Conservation (phyloP, 805 yeast genomes). For the Saturnispora gosingensis region DNA sequence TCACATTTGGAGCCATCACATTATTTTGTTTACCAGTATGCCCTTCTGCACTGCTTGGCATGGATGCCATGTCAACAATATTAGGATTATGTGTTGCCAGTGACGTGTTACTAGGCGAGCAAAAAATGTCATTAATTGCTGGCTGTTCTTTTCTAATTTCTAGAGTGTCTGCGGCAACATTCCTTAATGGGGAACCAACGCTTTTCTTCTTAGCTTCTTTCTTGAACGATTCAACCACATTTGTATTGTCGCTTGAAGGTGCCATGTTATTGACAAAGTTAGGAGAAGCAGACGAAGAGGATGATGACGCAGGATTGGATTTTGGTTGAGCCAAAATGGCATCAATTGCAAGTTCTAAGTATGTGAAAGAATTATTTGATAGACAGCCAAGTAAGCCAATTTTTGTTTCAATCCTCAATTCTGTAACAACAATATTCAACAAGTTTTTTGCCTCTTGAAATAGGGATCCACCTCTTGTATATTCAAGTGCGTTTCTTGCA, state of each 20-base stretch:
- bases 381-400: constrained; percentile 53
- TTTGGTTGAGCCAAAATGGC: constrained; percentile 50
- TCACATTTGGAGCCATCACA: background rate
- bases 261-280: background rate
- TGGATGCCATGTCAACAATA: background rate
- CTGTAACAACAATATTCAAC: constrained; percentile 40
- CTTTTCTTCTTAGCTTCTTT: constrained; percentile 17
- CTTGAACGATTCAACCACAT: constrained; percentile 11
- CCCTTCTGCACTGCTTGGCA: background rate
- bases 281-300: background rate
- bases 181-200: constrained; percentile 19
- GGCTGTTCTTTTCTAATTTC: constrained; percentile 3
- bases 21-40: background rate
- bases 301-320: background rate
- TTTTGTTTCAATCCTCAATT: constrained; percentile 41
- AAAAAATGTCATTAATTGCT: constrained; percentile 28
- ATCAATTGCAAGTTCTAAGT: constrained; percentile 51
- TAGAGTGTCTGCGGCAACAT: constrained; percentile 1
- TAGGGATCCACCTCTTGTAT: constrained; percentile 73
- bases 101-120: constrained; percentile 8
- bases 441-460: constrained; percentile 59
- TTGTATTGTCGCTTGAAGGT: background rate
- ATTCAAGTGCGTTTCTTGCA: constrained; percentile 72
- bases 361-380: constrained; percentile 44
- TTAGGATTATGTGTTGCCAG: background rate